Evolutionary conservation across 371 early-diverging fungal genomes (phyloP), one percentile per base, ranked within the genome.

Genomic region (Blakeslea trispora): DNA sequence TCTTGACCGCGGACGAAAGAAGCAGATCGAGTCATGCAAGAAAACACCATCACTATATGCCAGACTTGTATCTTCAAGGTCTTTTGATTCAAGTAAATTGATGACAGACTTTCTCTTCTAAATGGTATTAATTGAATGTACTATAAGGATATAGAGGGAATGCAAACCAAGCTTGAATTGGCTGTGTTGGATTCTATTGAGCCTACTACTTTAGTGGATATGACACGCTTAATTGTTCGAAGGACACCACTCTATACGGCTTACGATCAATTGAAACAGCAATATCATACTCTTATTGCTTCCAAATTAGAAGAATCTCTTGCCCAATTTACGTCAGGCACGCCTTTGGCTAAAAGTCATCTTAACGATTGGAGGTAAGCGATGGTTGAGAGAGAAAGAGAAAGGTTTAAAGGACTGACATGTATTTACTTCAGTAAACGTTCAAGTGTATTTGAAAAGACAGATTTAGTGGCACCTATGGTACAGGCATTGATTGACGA

Each of bases 21-120:
- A 75, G 70, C 49, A 78, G 80, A 31, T 84, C 84, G 1, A 80
- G 82, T 40, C 84, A 84, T 59, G 82, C 84, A 28, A 69, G 81
- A 28, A 84, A 84, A 53, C 74, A 75, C 50, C 79, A 78, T 37
- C 79, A 79, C 40, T 84, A 81, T 42, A 69, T 81, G 54, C 76
- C 82, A 4, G 77, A 82, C 51, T 56, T 84, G 14, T 84, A 79
- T 58, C 59, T 82, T 8, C 84, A 84, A 55, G 84, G 84, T 5
- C 55, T 84, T 19, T 68, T 78, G 13, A 59, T 69, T 19, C 66
- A 73, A 41, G 65, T 62, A 62, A 22, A 14, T 11, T 10, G 5
- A 22, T 8, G 21, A 51, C 11, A 15, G 41, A n/a, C n/a, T n/a
- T n/a, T n/a, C n/a, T n/a, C n/a, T n/a, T n/a, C n/a, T n/a, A n/a